Conservation (phyloP, 2,329 filamentous ascomycete genomes). For the Teratosphaeria viscida region DNA sequence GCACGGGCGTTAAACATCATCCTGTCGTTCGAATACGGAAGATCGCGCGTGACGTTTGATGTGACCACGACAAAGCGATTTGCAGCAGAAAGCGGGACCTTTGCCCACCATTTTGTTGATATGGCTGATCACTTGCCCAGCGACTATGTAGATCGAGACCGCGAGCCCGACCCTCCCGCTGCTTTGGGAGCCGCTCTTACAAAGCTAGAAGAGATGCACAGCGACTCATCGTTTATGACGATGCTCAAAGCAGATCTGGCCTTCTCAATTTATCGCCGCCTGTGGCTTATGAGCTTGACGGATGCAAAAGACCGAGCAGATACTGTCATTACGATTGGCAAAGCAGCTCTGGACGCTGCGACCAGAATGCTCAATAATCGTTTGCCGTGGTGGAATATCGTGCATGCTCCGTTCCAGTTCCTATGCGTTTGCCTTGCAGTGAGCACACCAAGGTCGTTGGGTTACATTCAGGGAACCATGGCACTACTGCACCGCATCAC, state of each 20-base stretch:
- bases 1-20: conserved; percentile 49
- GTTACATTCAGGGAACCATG: conserved; percentile 27
- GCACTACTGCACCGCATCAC: conserved; percentile 30
- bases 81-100: conserved; percentile 17
- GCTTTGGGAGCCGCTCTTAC: conserved; percentile 22
- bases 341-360: conserved; percentile 26
- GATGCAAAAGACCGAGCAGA: conserved; percentile 29
- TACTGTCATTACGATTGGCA: conserved; percentile 27
- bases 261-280: conserved; percentile 38
- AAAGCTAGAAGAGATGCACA: conserved; percentile 22
- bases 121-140: conserved; percentile 24
- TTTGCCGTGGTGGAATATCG: conserved; percentile 35
- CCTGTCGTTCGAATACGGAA: conserved; percentile 49
- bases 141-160: conserved; percentile 24
- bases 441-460: conserved; percentile 28
- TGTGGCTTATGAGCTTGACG: conserved; percentile 30
- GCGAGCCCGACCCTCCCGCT: conserved; percentile 26
- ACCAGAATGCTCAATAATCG: conserved; percentile 24
- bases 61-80: conserved; percentile 31
- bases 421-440: conserved; percentile 33
- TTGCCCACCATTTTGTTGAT: conserved; percentile 24
- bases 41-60: conserved; percentile 41
- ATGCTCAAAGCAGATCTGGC: conserved; percentile 43
- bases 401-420: conserved; percentile 34
- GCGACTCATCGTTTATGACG: conserved; percentile 29